Percentiles rank a stretch among this genome's conserved stretches.
Conservation (phyloP, 179 eudicot genomes). For the Vitellaria paradoxa region DNA sequence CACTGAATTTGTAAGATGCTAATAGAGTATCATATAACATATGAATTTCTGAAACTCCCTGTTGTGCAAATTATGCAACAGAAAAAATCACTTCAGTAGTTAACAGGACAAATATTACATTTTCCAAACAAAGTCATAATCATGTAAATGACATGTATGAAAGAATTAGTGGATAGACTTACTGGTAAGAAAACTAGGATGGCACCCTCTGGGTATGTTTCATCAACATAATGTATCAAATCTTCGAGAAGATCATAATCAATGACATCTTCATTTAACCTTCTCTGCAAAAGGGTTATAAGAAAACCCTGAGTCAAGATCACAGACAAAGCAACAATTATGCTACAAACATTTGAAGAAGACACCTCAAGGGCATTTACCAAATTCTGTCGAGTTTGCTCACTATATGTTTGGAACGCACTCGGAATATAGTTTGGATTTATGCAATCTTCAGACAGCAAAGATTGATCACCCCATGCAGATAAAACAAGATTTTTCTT, state of each 20-base stretch:
- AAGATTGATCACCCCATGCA: slow-evolving; percentile 82
- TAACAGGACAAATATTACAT: not conserved
- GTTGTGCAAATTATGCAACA: slow-evolving; percentile 14
- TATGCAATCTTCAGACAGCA: slow-evolving; percentile 62
- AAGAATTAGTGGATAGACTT: slow-evolving; percentile 26
- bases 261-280: slow-evolving; percentile 84
- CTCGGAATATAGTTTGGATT: slow-evolving; percentile 67
- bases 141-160: not conserved
- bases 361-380: slow-evolving; percentile 30
- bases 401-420: slow-evolving; percentile 67
- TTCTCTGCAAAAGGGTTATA: slow-evolving; percentile 46
- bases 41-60: slow-evolving; percentile 93
- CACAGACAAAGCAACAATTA: slow-evolving; percentile 9
- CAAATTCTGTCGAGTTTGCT: slow-evolving; percentile 78
- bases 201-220: slow-evolving; percentile 78
- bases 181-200: slow-evolving; percentile 93
- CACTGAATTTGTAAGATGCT: slow-evolving; percentile 79
- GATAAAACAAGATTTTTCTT: slow-evolving; percentile 84
- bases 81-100: not conserved
- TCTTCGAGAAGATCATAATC: slow-evolving; percentile 98
- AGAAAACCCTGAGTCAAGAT: slow-evolving; percentile 8
- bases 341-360: slow-evolving; percentile 13
- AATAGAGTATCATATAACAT: slow-evolving; percentile 69
- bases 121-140: not conserved
- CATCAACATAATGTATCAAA: slow-evolving; percentile 83